A percentile compares a stretch with the other conserved stretches of the same genome.
phyloP scores from a whole-genome alignment of 805 yeast species.

The Candida germanica region DNA sequence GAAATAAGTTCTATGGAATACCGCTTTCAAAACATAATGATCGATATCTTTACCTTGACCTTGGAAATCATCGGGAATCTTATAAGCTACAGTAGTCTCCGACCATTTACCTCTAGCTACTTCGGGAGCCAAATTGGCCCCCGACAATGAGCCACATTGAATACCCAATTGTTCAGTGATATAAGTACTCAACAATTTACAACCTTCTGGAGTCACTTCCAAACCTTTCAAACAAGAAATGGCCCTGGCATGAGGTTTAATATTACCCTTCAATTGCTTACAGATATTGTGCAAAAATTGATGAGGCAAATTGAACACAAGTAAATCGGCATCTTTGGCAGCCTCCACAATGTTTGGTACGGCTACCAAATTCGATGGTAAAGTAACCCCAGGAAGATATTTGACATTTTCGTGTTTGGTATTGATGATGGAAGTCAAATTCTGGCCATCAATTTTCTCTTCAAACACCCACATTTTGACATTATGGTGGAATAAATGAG shows the following conservation, averaged over 20 bases:
- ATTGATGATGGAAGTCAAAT: constrained; percentile 44
- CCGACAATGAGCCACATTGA: constrained; percentile 45
- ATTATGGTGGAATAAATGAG: constrained; percentile 33
- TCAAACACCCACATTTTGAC: constrained; percentile 48
- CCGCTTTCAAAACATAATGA: constrained; percentile 36
- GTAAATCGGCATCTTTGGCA: constrained; percentile 40
- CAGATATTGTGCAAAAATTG: constrained; percentile 42
- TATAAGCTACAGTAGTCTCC: constrained; percentile 45
- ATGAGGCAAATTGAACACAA: constrained; percentile 46
- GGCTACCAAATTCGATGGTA: constrained; percentile 41
- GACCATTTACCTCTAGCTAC: constrained; percentile 47
- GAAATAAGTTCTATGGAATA: constrained; percentile 46
- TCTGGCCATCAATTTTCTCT: constrained; percentile 38
- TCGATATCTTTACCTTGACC: constrained; percentile 43
- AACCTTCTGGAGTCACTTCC: constrained; percentile 42
- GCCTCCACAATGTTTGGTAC: constrained; percentile 37
- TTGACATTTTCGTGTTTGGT: constrained; percentile 42
- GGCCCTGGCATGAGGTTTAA: constrained; percentile 38
- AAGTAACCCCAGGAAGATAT: constrained; percentile 41
- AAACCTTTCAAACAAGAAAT: constrained; percentile 46
- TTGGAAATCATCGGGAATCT: constrained; percentile 34
- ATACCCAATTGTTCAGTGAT: constrained; percentile 44
- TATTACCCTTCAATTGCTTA: constrained; percentile 37
- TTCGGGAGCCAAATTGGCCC: constrained; percentile 48
- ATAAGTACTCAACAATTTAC: constrained; percentile 42